Evolutionary conservation across 2,329 filamentous ascomycete genomes (phyloP).

Genomic region (Rhinocladiella mackenziei): DNA sequence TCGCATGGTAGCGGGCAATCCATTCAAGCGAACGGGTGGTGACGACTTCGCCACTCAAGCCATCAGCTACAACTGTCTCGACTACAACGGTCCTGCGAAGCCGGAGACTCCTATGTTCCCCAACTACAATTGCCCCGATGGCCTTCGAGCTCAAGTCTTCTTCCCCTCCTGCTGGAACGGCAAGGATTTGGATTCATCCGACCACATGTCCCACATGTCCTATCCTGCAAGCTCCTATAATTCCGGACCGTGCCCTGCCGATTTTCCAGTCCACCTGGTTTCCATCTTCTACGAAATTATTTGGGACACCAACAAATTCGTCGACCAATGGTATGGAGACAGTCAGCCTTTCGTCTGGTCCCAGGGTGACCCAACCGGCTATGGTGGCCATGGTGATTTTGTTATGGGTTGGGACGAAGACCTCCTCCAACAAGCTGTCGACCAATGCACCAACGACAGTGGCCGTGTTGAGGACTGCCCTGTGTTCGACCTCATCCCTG

Average conservation of each 20-base stretch:
- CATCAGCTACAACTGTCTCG: slow-evolving; percentile 53
- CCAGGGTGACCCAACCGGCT: slow-evolving; percentile 49
- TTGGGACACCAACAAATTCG: slow-evolving; percentile 52
- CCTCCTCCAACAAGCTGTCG: slow-evolving; percentile 62
- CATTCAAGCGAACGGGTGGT: slow-evolving; percentile 56
- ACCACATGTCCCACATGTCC: slow-evolving; percentile 37
- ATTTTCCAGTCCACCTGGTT: slow-evolving; percentile 53
- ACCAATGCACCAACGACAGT: slow-evolving; percentile 60
- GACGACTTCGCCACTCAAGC: slow-evolving; percentile 52
- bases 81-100: slow-evolving; percentile 40
- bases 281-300: slow-evolving; percentile 60
- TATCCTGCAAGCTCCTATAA: slow-evolving; percentile 38
- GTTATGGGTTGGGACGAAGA: slow-evolving; percentile 66
- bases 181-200: slow-evolving; percentile 33
- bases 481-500: slow-evolving; percentile 54
- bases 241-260: slow-evolving; percentile 33
- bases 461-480: slow-evolving; percentile 59
- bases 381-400: slow-evolving; percentile 61
- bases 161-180: slow-evolving; percentile 41
- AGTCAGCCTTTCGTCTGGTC: slow-evolving; percentile 43
- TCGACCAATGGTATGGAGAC: slow-evolving; percentile 44
- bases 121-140: slow-evolving; percentile 62
- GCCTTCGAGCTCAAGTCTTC: slow-evolving; percentile 37
- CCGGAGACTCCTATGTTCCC: slow-evolving; percentile 61
- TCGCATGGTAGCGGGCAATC: slow-evolving; percentile 66